Evolutionary conservation across 208 protist species (phyloP).

Genomic region (Trypanosoma rangeli): DNA sequence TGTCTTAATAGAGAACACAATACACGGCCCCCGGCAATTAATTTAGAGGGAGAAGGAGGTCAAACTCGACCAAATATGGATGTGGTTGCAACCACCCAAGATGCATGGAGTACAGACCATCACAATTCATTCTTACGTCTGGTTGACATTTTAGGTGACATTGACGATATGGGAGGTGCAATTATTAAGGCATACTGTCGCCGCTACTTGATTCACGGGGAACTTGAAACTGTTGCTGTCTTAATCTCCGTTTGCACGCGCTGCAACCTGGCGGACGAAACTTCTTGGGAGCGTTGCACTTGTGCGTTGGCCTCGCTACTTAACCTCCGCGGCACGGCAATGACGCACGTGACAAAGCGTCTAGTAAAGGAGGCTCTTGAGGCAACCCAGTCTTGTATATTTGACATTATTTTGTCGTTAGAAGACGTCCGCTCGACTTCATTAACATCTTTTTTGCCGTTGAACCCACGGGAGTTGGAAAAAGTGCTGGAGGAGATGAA

Average conservation of each 20-base stretch:
- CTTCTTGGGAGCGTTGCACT: slow-evolving; percentile 1
- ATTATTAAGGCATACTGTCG: slow-evolving; percentile 26
- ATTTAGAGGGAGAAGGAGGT: neutral
- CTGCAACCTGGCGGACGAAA: slow-evolving; percentile 6
- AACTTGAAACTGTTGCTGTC: slow-evolving; percentile 18
- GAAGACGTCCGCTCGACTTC: slow-evolving; percentile 4
- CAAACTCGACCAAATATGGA: neutral
- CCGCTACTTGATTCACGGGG: slow-evolving; percentile 21
- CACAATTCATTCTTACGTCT: slow-evolving; percentile 16
- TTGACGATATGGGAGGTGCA: slow-evolving; percentile 9
- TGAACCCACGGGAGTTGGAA: neutral
- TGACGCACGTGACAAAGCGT: neutral
- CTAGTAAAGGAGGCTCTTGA: slow-evolving; percentile 9
- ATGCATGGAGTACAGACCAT: slow-evolving; percentile 17
- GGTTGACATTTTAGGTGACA: slow-evolving; percentile 18
- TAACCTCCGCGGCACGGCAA: neutral
- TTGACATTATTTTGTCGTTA: slow-evolving; percentile 14
- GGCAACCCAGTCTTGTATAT: neutral
- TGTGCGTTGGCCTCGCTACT: neutral
- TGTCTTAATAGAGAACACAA: slow-evolving; percentile 18
- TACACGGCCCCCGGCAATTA: slow-evolving; percentile 8
- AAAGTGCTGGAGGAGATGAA: slow-evolving; percentile 7
- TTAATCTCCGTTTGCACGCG: slow-evolving; percentile 10
- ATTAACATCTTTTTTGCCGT: neutral
- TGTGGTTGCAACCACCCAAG: neutral